phyloP scores from a whole-genome alignment of 306 rosid species.

The Quercus agrifolia region DNA sequence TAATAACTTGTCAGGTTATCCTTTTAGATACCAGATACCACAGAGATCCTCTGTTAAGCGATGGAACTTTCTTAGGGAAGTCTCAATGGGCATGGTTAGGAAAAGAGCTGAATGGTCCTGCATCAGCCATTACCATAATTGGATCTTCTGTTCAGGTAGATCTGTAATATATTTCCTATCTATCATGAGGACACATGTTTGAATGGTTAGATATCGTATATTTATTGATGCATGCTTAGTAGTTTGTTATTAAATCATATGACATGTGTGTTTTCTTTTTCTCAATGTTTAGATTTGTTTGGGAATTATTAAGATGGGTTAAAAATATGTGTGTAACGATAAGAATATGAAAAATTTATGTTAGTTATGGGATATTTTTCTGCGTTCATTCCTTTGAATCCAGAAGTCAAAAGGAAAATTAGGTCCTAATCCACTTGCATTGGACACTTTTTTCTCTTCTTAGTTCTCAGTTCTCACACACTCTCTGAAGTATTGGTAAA shows the following conservation, averaged over 20 bases:
- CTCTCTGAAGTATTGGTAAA: neutral
- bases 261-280: neutral
- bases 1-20: slow-evolving; percentile 34
- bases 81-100: slow-evolving; percentile 81
- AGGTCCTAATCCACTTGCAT: neutral
- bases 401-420: neutral
- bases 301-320: too few relatives aligned
- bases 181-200: neutral
- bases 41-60: slow-evolving; percentile 72
- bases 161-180: neutral
- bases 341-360: too few relatives aligned
- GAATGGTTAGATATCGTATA: neutral
- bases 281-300: neutral
- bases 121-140: slow-evolving; percentile 63
- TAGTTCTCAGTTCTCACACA: neutral
- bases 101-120: slow-evolving; percentile 56
- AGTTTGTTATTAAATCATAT: neutral
- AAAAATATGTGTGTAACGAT: too few relatives aligned
- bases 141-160: slow-evolving; percentile 78
- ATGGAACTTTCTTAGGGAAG: slow-evolving; percentile 69
- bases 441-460: neutral
- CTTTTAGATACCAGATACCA: slow-evolving; percentile 79
- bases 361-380: neutral
- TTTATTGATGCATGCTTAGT: neutral
- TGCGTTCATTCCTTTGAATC: neutral